Conservation (phyloP, 345 rosid species). For the Kandelia obovata region DNA sequence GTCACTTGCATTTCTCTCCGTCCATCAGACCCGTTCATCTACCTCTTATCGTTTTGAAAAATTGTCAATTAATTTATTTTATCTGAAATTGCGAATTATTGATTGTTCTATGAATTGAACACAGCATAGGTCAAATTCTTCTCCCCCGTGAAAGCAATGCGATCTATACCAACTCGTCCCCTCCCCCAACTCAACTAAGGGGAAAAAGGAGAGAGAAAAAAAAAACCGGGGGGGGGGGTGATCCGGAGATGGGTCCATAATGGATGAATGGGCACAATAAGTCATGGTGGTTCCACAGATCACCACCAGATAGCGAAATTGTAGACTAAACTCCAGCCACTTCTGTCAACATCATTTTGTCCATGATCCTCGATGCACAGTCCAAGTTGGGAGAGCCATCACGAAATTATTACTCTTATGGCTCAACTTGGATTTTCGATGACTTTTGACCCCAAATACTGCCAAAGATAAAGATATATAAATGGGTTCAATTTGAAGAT, state of each 20-base stretch:
- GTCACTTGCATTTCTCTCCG: too few relatives aligned
- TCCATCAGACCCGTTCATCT: too few relatives aligned
- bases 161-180: too few relatives aligned
- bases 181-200: too few relatives aligned
- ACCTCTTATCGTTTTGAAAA: too few relatives aligned
- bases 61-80: too few relatives aligned
- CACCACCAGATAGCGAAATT: conserved; percentile 4
- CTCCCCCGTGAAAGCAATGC: neutral
- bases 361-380: neutral
- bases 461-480: neutral
- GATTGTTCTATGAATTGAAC: too few relatives aligned
- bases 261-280: neutral
- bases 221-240: too few relatives aligned
- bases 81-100: too few relatives aligned
- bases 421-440: neutral
- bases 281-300: neutral
- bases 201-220: too few relatives aligned
- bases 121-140: too few relatives aligned
- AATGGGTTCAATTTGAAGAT: neutral
- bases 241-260: neutral
- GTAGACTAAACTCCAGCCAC: conserved; percentile 8
- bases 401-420: neutral
- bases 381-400: neutral
- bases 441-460: neutral
- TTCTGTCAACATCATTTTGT: neutral